A percentile compares a stretch with the other conserved stretches of the same genome.
phyloP scores from a whole-genome alignment of 1,284 basidiomycete species.

The Hypsizygus ulmarius region DNA sequence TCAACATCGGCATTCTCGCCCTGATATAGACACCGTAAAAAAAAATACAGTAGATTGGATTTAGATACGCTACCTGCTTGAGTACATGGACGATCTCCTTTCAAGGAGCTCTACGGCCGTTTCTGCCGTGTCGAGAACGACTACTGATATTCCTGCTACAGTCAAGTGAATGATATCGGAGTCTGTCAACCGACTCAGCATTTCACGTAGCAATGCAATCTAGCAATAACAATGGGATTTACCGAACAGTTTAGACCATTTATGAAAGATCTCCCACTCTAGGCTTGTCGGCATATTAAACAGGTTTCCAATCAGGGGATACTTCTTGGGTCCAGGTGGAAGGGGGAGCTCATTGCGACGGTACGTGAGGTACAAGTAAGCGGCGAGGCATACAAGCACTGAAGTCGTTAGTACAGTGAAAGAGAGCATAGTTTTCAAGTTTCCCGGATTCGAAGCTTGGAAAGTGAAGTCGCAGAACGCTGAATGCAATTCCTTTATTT shows the following conservation, averaged over 20 bases:
- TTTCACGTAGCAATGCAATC: too few species aligned
- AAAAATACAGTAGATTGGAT: too few species aligned
- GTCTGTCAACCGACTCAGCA: not conserved
- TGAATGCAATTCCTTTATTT: too few species aligned
- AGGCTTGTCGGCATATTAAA: slow-evolving; percentile 30
- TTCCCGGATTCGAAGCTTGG: too few species aligned
- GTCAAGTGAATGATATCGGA: slow-evolving; percentile 27
- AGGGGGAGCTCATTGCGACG: too few species aligned
- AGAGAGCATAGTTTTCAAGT: too few species aligned
- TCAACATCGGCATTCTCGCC: slow-evolving; percentile 26
- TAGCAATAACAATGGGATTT: not conserved
- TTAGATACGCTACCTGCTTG: slow-evolving; percentile 8
- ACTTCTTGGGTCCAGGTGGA: slow-evolving; percentile 15
- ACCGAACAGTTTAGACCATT: slow-evolving; percentile 24
- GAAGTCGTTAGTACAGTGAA: too few species aligned
- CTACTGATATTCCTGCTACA: slow-evolving; percentile 19
- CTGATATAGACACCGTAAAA: slow-evolving; percentile 22
- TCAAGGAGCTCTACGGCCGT: slow-evolving; percentile 18
- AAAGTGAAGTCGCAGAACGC: too few species aligned
- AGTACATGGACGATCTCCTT: slow-evolving; percentile 20
- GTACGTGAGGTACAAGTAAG: too few species aligned
- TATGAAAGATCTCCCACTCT: slow-evolving; percentile 35
- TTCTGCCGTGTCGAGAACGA: slow-evolving; percentile 19
- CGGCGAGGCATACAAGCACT: too few species aligned
- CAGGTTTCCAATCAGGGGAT: slow-evolving; percentile 14